Conservation (phyloP, 1,284 basidiomycete genomes). For the Vanrija sp. region DNA sequence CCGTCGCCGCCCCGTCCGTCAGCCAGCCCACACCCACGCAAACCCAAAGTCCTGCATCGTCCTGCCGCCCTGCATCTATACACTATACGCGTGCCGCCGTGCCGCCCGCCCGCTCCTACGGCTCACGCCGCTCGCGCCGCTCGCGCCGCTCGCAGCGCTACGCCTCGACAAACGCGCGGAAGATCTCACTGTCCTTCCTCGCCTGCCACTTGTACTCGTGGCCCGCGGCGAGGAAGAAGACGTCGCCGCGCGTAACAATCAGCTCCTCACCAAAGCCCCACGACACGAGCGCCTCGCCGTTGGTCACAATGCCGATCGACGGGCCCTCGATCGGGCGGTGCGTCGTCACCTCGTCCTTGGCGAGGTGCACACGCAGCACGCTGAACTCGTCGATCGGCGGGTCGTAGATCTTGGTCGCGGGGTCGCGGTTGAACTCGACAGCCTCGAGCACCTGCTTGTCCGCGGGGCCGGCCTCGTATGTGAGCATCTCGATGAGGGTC, state of each 20-base stretch:
- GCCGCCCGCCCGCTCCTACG: too few relatives aligned
- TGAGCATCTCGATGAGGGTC: slow-evolving; percentile 82
- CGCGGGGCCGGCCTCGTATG: slow-evolving; percentile 70
- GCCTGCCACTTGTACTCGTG: slow-evolving; percentile 55
- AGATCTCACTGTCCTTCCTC: slow-evolving; percentile 56
- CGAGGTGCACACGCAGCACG: slow-evolving; percentile 65
- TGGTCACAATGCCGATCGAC: slow-evolving; percentile 72
- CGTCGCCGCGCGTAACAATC: slow-evolving; percentile 64
- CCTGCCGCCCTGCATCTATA: too few relatives aligned
- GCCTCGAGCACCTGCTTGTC: slow-evolving; percentile 67
- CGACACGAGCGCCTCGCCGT: slow-evolving; percentile 58
- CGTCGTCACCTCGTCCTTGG: slow-evolving; percentile 42
- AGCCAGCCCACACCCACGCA: too few relatives aligned
- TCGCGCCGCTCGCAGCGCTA: neutral
- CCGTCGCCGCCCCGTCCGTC: too few relatives aligned
- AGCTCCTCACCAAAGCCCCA: slow-evolving; percentile 46
- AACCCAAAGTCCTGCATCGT: too few relatives aligned
- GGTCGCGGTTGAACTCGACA: slow-evolving; percentile 50
- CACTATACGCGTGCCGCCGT: too few relatives aligned
- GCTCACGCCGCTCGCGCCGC: neutral
- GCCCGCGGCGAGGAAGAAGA: slow-evolving; percentile 79
- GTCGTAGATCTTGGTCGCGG: slow-evolving; percentile 64
- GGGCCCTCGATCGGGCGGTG: slow-evolving; percentile 71
- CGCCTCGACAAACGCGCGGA: slow-evolving; percentile 68
- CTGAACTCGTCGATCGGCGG: slow-evolving; percentile 94